Evolutionary conservation across 2,329 filamentous ascomycete species (phyloP).

Genomic region (Penicillium nordicum): DNA sequence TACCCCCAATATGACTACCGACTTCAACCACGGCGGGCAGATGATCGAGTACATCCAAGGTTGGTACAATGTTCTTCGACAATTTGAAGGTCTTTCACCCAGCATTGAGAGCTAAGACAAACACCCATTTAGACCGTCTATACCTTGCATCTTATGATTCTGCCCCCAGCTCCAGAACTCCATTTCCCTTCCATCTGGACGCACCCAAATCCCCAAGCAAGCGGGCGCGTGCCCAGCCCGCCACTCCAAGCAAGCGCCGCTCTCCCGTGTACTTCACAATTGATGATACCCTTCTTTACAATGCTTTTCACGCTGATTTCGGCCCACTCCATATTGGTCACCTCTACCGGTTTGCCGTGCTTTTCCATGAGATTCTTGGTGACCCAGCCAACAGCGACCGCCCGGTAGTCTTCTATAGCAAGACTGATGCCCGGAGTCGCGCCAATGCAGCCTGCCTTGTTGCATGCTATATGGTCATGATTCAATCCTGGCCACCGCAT

Average conservation of each 20-base stretch:
- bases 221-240: conserved; percentile 61
- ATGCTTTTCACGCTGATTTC: conserved; percentile 98
- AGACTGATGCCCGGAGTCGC: conserved; percentile 80
- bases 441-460: conserved; percentile 91
- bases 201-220: conserved; percentile 67
- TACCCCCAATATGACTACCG: conserved; percentile 44
- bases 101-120: conserved; percentile 13
- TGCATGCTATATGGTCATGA: conserved; percentile 97
- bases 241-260: conserved; percentile 52
- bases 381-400: conserved; percentile 86
- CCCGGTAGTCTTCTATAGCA: conserved; percentile 94
- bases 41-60: conserved; percentile 95
- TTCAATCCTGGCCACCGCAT: conserved; percentile 96
- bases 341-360: conserved; percentile 91
- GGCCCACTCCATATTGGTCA: conserved; percentile 96
- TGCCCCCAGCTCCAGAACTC: conserved; percentile 73
- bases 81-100: conserved; percentile 32
- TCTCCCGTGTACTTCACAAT: conserved; percentile 92
- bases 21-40: conserved; percentile 69
- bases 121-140: conserved; percentile 66
- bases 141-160: conserved; percentile 91
- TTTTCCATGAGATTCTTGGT: conserved; percentile 91
- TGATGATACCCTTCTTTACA: conserved; percentile 89
- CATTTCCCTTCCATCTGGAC: conserved; percentile 74
- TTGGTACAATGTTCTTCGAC: conserved; percentile 47